phyloP scores from a whole-genome alignment of 1,284 basidiomycete genomes.

The Leccinum huronense region DNA sequence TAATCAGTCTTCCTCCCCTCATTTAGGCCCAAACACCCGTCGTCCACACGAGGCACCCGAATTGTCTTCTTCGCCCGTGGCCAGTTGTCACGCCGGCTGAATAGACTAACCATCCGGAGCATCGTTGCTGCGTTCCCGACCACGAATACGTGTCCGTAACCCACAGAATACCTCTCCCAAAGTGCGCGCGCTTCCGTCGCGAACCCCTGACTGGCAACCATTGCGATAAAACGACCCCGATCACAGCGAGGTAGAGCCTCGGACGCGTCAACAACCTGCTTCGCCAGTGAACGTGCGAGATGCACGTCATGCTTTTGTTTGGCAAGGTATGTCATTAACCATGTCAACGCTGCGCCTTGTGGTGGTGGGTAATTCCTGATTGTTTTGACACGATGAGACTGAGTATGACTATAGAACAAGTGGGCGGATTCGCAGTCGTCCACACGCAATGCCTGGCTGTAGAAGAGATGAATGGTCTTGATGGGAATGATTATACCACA shows the following conservation, averaged over 20 bases:
- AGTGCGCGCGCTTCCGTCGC: conserved; percentile 47
- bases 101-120: conserved; percentile 58
- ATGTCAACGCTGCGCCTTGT: conserved; percentile 41
- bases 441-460: conserved; percentile 37
- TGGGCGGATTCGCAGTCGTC: conserved; percentile 36
- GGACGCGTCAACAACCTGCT: conserved; percentile 44
- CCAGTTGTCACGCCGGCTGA: conserved; percentile 37
- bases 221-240: conserved; percentile 48
- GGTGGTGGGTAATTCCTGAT: conserved; percentile 50
- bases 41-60: not conserved
- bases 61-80: conserved; percentile 10
- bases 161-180: conserved; percentile 55
- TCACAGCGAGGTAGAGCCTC: conserved; percentile 42
- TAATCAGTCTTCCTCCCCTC: conserved; percentile 18
- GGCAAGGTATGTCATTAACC: conserved; percentile 50
- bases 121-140: conserved; percentile 47
- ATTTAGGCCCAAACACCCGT: conserved; percentile 6
- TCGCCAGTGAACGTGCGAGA: conserved; percentile 44
- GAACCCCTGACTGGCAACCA: conserved; percentile 48
- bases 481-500: conserved; percentile 38
- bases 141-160: conserved; percentile 42
- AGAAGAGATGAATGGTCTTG: conserved; percentile 45
- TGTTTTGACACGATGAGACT: conserved; percentile 30
- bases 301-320: conserved; percentile 39
- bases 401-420: conserved; percentile 44